Base-by-base conservation (phyloP, 768 basidiomycete genomes). In the Leccinum longicurvipes region DNA sequence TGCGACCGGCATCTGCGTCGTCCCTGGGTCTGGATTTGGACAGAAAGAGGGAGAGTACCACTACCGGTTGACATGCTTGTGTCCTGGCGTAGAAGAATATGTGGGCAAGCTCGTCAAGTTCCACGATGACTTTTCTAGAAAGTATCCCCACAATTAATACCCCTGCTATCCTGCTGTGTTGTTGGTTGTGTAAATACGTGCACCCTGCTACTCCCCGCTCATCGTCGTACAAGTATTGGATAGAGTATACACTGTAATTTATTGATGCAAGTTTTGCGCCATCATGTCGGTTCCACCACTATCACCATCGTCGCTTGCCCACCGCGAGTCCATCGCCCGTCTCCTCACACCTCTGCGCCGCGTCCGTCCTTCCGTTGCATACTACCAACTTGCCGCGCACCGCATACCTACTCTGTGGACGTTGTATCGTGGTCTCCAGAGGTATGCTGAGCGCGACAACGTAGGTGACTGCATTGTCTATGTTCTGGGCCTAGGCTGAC, bases 11-110 rank as follows among this genome's bases (percentile, higher is more conserved):
- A 97, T 98, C 60, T 97, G 94, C 65, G 90, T 91, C 21, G 91
- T 98, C 5, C 91, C 94, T 6, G 96, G 96, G 0, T 87, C 85
- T 47, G 96, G 96, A 1, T 99, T 99, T 69, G 95, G 95, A 5
- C 95, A 98, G 76, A 87, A 81, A 73, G 85, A 89, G 49, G 93
- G 89, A 24, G 88, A 94, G 66, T 86, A 85, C 73, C 96, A 99
- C 73, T 88, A 97, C 68, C 77, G 96, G 32, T 74, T 98, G 69
- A 99, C 97, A 8, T 97, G 96, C 64, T 74, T 98, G 61, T 97
- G 94, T 65, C 94, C 93, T 3, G 93, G 92, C 39, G 91, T 93
- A 17, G 95, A 96, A 45, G 93, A 94, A 64, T 98, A 94, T 68
- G 89, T 96, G 9, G 79, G 79, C 31, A 87, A 91, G 66, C 77